Evolutionary conservation across 2,329 filamentous ascomycete species (phyloP).

Genomic region (Ophiocordyceps sinensis): DNA sequence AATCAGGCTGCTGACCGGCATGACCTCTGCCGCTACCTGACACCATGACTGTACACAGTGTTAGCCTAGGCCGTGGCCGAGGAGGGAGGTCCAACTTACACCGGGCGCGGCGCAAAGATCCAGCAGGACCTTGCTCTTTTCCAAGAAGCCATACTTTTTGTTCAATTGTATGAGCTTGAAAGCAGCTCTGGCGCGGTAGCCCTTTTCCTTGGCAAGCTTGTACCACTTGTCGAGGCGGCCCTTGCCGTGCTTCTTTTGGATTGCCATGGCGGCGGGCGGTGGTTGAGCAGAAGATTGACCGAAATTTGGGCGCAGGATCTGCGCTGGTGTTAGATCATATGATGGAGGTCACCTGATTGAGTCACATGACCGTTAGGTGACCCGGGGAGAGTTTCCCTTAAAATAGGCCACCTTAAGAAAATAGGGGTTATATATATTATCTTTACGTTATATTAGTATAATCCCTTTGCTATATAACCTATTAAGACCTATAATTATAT

Average conservation of each 20-base stretch:
- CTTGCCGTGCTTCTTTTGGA: constrained; percentile 98
- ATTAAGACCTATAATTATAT: no score
- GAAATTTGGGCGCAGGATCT: not conserved
- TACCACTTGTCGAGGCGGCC: constrained; percentile 99
- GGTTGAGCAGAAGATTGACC: not conserved
- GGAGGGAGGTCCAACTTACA: constrained; percentile 31
- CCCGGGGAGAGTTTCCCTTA: no score
- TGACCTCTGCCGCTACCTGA: constrained; percentile 89
- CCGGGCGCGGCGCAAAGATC: constrained; percentile 97
- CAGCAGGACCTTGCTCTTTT: constrained; percentile 89
- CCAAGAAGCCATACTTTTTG: constrained; percentile 97
- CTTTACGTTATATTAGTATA: no score
- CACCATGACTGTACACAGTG: constrained; percentile 58
- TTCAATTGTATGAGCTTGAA: constrained; percentile 98
- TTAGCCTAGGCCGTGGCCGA: not conserved
- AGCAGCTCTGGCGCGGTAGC: constrained; percentile 85
- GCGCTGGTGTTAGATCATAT: no score
- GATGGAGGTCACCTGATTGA: no score
- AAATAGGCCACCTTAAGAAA: no score
- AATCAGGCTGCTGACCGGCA: constrained; percentile 82
- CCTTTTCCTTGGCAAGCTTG: constrained; percentile 95
- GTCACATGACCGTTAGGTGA: no score
- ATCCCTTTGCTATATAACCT: no score
- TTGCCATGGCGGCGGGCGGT: constrained; percentile 51
- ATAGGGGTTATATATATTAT: no score